These are phyloP conservation scores for Ceratocystis eucalypticola DNA, from an alignment of 2,329 filamentous ascomycete genomes.

Conservation along the genomic window DNA sequence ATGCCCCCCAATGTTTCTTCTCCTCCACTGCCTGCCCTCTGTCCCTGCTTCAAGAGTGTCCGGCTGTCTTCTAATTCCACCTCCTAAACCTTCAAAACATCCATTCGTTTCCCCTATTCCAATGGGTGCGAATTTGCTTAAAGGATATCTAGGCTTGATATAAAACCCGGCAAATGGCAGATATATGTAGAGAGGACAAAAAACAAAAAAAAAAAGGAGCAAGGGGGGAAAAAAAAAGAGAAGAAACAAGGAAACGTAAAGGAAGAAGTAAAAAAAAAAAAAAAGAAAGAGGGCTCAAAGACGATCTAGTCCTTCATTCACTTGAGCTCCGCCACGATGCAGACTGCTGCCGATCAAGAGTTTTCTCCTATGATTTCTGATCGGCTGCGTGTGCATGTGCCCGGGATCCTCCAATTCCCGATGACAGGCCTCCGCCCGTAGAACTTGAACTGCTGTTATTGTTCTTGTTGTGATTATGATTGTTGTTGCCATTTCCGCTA, in stretches of 20 bases:
- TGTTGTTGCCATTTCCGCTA: not conserved
- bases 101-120: no score
- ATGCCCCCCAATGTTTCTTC: no score
- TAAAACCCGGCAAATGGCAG: no score
- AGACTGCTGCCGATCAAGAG: not conserved
- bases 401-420: slow-evolving; percentile 4
- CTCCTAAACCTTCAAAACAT: no score
- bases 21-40: no score
- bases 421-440: slow-evolving; percentile 1
- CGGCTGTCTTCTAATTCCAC: no score
- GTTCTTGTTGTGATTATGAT: slow-evolving; percentile 8
- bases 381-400: slow-evolving; percentile 13
- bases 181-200: no score
- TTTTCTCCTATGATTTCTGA: slow-evolving; percentile 12
- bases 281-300: not conserved
- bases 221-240: not conserved
- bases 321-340: not conserved
- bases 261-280: not conserved
- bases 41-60: no score
- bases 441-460: not conserved
- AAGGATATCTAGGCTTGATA: no score
- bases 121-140: no score
- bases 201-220: not conserved
- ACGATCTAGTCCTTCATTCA: not conserved
- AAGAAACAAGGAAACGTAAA: no score